Conservation (phyloP, 108 stramenopile species). For the Skeletonema marinoi region DNA sequence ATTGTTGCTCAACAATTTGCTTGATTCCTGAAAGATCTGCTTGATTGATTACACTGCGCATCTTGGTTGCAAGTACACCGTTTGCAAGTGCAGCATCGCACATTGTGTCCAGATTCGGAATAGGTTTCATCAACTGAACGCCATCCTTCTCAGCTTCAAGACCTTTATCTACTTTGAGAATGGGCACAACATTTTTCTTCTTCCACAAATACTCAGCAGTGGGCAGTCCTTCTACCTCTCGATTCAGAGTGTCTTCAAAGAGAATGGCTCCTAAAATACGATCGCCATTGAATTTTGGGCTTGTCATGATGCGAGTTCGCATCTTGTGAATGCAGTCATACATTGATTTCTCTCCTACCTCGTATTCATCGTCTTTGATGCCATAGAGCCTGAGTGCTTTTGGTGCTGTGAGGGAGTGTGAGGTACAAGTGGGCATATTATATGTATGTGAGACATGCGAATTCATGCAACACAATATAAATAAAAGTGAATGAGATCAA, state of each 20-base stretch:
- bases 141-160: slow-evolving; percentile 63
- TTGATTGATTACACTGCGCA: slow-evolving; percentile 68
- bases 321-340: slow-evolving; percentile 78
- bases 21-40: slow-evolving; percentile 76
- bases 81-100: slow-evolving; percentile 53
- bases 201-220: slow-evolving; percentile 77
- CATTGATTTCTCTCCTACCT: slow-evolving; percentile 62
- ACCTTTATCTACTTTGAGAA: slow-evolving; percentile 83
- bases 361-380: slow-evolving; percentile 59
- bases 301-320: slow-evolving; percentile 74
- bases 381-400: slow-evolving; percentile 72
- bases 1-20: slow-evolving; percentile 80
- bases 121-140: slow-evolving; percentile 85
- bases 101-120: slow-evolving; percentile 56
- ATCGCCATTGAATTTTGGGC: slow-evolving; percentile 69
- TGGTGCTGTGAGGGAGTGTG: slow-evolving; percentile 41
- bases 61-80: slow-evolving; percentile 84
- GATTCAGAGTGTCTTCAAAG: slow-evolving; percentile 87
- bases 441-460: neutral
- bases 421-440: neutral
- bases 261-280: slow-evolving; percentile 70
- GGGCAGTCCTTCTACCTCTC: slow-evolving; percentile 60
- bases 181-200: slow-evolving; percentile 68
- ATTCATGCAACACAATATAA: neutral
- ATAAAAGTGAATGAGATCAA: neutral